Evolutionary conservation across 768 basidiomycete species (phyloP).

Genomic region (Atractiella rhizophila): DNA sequence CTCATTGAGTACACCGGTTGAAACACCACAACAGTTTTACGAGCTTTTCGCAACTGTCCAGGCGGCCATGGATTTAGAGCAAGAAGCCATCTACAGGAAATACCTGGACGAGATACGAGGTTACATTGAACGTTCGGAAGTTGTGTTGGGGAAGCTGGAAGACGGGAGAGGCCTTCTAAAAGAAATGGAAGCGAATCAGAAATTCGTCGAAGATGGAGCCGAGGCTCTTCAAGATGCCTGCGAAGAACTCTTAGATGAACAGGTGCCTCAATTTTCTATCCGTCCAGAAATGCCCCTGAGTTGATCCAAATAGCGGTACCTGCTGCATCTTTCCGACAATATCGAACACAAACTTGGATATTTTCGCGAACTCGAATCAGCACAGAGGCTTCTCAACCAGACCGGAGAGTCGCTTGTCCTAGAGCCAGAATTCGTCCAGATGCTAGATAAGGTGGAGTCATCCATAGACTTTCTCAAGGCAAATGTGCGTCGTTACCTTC

Average conservation of each 20-base stretch:
- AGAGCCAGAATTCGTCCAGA: constrained; percentile 71
- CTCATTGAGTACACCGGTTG: constrained; percentile 33
- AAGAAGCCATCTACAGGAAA: constrained; percentile 72
- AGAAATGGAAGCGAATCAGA: constrained; percentile 60
- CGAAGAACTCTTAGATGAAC: constrained; percentile 64
- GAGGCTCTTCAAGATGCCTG: constrained; percentile 73
- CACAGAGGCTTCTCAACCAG: constrained; percentile 77
- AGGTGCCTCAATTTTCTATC: constrained; percentile 31
- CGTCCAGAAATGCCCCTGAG: neutral
- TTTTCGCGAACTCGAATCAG: constrained; percentile 79
- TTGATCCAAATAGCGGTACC: neutral
- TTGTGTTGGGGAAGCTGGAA: constrained; percentile 42
- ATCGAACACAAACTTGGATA: constrained; percentile 61
- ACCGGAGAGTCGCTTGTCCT: constrained; percentile 79
- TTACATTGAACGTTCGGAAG: constrained; percentile 53
- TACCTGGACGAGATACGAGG: constrained; percentile 52
- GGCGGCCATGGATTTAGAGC: constrained; percentile 66
- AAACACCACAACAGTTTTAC: constrained; percentile 84
- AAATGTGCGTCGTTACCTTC: constrained; percentile 37
- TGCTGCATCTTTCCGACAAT: constrained; percentile 30
- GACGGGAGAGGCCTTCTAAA: constrained; percentile 48
- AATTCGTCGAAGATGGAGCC: constrained; percentile 75
- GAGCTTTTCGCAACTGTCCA: constrained; percentile 79
- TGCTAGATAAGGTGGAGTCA: constrained; percentile 84
- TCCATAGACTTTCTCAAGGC: constrained; percentile 71